Base-by-base conservation (phyloP, 1,139 yeast species). In the Blastobotrys apis region DNA sequence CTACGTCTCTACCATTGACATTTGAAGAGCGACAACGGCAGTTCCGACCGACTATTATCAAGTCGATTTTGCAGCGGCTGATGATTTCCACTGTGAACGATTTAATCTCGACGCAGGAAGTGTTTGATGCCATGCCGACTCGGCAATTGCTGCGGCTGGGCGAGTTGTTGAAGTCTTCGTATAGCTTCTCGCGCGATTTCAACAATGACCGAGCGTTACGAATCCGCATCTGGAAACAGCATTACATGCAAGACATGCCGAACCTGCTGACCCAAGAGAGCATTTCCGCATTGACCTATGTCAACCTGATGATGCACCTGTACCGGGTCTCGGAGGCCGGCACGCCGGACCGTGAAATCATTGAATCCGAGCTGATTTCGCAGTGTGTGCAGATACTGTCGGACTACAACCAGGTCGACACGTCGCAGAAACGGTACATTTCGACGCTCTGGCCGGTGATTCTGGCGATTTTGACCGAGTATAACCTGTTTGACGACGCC, bases 381-480 rank as follows among this genome's bases (percentile, higher is more conserved):
- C 71, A 88, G 55, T 84, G 95, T 56, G 77, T 75, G 23, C 72
- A 77, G 6, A 81, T 92, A 27, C 74, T 87, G 27, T 75, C 75
- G 45, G 77, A 92, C 47, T 90, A 80, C 63, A 74, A 81, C 30
- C 74, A 75, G 8, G 74, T 88, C 53, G 95, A 86, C 53, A 70
- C 77, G 33, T 78, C 81, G 40, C 73, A 88, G 65, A 86, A 82
- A 53, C 75, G 95, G 55, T 86, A 85, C 61, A 78, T 90, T 33
- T 72, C 77, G 21, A 83, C 94, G 2, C 84, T 97, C 94, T 77
- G 84, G 57, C 97, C 97, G 0, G 97, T 92, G 20, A 85, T 90
- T 33, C 82, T 85, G 34, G 95, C 85, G 58, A 83, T 92, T 27
- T 70, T 82, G 53, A 88, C 84, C 61, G 96, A 95, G 4, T 83